These are phyloP conservation scores for Pyrenophora tritici-repentis DNA, from an alignment of 2,329 filamentous ascomycete species.

Conservation along the genomic window DNA sequence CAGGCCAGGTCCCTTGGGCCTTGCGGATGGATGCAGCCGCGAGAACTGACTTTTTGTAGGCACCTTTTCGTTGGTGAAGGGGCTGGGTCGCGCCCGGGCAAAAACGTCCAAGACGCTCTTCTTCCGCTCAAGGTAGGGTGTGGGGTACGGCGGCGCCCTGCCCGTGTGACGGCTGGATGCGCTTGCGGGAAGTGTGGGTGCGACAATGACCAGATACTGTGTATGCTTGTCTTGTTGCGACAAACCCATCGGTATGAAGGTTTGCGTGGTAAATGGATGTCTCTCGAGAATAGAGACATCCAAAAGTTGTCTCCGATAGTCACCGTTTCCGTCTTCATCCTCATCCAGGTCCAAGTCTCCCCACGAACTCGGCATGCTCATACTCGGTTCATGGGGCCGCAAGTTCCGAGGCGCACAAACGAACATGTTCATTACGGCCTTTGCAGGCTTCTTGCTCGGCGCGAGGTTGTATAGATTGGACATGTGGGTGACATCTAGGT, in stretches of 20 bases:
- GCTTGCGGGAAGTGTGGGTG: conserved; percentile 69
- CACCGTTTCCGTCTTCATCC: conserved; percentile 33
- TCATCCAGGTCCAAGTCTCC: conserved; percentile 43
- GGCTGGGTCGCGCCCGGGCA: conserved; percentile 48
- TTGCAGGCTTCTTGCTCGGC: conserved; percentile 61
- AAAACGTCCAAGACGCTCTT: conserved; percentile 48
- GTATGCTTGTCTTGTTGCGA: conserved; percentile 52
- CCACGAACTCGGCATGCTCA: conserved; percentile 44
- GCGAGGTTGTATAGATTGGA: conserved; percentile 71
- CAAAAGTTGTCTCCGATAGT: conserved; percentile 55
- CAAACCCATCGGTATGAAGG: conserved; percentile 78
- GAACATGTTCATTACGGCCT: conserved; percentile 84
- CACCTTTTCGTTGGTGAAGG: conserved; percentile 58
- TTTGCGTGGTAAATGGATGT: conserved; percentile 93
- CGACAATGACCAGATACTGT: conserved; percentile 84
- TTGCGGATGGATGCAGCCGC: conserved; percentile 37
- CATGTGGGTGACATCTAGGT: conserved; percentile 76
- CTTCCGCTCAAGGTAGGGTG: conserved; percentile 34
- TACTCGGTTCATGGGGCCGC: conserved; percentile 45
- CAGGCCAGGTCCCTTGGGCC: conserved; percentile 59
- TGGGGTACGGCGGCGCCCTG: conserved; percentile 51
- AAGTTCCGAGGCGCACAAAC: conserved; percentile 73
- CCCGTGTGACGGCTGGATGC: conserved; percentile 33
- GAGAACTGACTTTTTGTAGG: conserved; percentile 39
- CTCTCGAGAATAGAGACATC: conserved; percentile 78